Percentiles rank a stretch among this genome's conserved stretches.
Evolutionary conservation across 129 eudicot genomes (phyloP).

Genomic region (Chrysanthemum seticuspe): DNA sequence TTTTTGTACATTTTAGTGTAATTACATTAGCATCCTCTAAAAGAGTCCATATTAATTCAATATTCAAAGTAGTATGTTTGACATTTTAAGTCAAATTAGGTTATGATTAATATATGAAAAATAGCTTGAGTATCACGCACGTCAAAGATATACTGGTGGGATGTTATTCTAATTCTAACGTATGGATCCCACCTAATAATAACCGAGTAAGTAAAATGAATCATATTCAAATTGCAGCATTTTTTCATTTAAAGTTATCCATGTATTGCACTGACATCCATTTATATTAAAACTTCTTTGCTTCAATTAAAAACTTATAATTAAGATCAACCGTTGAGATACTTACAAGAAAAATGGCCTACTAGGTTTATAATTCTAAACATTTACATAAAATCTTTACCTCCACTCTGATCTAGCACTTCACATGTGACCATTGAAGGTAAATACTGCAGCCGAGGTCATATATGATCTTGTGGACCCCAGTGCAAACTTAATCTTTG

Average conservation of each 20-base stretch:
- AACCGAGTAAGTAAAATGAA: no score
- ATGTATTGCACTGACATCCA: no score
- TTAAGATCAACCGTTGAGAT: not conserved
- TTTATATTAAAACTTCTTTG: not conserved
- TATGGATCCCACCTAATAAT: no score
- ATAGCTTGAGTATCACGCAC: not conserved
- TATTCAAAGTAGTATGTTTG: conserved; percentile 3
- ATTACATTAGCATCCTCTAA: conserved; percentile 1
- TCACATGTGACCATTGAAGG: conserved; percentile 41
- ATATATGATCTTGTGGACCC: conserved; percentile 96
- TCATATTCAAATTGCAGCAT: no score
- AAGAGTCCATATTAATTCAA: not conserved
- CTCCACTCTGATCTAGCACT: not conserved
- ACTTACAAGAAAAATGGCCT: not conserved
- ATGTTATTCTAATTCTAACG: not conserved
- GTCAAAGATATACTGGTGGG: not conserved
- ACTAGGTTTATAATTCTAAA: not conserved
- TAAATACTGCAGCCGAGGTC: conserved; percentile 94
- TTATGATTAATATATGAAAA: not conserved
- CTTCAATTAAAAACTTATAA: not conserved
- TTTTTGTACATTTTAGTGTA: not conserved
- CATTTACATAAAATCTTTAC: not conserved
- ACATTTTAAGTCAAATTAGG: not conserved
- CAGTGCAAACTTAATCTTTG: conserved; percentile 83
- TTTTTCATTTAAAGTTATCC: no score